Evolutionary conservation across 2,329 filamentous ascomycete genomes (phyloP).

Genomic region (Rugonectria rugulosa): DNA sequence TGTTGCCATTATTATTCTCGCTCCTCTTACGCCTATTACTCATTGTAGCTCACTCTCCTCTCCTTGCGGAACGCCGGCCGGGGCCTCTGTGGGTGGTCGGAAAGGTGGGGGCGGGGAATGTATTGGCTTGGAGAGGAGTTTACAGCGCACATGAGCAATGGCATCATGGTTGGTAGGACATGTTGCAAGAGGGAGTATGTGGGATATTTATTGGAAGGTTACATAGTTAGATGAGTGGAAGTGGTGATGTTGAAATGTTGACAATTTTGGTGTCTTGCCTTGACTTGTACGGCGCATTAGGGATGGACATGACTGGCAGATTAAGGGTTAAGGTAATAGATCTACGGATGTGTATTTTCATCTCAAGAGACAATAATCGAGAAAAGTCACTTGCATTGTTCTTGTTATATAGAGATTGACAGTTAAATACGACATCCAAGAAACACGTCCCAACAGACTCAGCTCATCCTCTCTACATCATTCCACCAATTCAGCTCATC

Average conservation of each 20-base stretch:
- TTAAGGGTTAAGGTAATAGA: no score
- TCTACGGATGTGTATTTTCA: no score
- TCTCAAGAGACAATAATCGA: no score
- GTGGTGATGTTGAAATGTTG: neutral
- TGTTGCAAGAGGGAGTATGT: neutral
- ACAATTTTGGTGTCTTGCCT: no score
- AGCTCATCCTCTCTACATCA: no score
- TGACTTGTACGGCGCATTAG: no score
- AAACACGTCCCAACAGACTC: no score
- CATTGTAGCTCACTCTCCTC: neutral
- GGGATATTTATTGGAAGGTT: neutral
- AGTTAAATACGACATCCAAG: no score
- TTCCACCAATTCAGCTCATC: neutral
- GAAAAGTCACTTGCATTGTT: no score
- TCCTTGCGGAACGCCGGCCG: conserved; percentile 1
- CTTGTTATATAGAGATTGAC: no score
- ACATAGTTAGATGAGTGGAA: no score
- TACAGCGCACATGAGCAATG: neutral
- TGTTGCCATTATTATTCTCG: neutral
- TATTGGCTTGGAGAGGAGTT: neutral
- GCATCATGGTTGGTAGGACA: neutral
- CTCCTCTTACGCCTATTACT: neutral
- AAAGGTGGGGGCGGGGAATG: conserved; percentile 20
- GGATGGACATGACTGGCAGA: no score
- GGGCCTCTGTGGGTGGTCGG: conserved; percentile 15